These are phyloP conservation scores for Aspergillus mulundensis DNA, from an alignment of 495 filamentous ascomycete genomes.

Conservation along the genomic window DNA sequence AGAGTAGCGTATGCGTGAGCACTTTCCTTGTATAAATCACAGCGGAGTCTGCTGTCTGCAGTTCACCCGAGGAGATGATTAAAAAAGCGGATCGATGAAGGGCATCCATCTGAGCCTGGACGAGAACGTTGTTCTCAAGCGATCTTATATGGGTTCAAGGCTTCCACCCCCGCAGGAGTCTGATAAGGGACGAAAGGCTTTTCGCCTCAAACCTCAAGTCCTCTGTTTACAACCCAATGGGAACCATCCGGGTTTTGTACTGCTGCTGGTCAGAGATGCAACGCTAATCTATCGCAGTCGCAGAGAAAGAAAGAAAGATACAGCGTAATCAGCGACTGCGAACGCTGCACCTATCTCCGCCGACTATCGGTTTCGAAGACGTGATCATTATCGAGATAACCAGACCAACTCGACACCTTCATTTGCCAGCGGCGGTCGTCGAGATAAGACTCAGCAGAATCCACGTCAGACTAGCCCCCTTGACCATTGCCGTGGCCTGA, in stretches of 20 bases:
- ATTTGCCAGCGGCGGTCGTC: slow-evolving; percentile 6
- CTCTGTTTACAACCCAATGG: slow-evolving; percentile 5
- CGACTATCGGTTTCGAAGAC: slow-evolving; percentile 12
- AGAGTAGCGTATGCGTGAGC: slow-evolving; percentile 10
- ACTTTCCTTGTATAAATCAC: slow-evolving; percentile 3
- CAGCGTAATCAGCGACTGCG: neutral
- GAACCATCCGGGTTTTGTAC: slow-evolving; percentile 14
- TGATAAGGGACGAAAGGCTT: slow-evolving; percentile 6
- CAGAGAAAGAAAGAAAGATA: neutral
- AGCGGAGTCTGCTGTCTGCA: slow-evolving; percentile 6
- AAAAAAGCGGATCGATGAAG: neutral
- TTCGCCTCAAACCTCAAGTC: neutral
- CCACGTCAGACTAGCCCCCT: slow-evolving; percentile 2
- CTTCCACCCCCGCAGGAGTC: neutral
- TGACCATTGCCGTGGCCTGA: neutral
- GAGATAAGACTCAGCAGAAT: slow-evolving; percentile 11
- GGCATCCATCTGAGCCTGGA: neutral
- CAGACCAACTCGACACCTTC: slow-evolving; percentile 1
- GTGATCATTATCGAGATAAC: slow-evolving; percentile 17
- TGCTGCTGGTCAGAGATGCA: slow-evolving; percentile 1
- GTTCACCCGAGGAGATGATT: slow-evolving; percentile 5
- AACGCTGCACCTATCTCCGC: neutral
- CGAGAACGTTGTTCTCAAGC: neutral
- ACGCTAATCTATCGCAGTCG: neutral
- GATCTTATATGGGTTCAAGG: slow-evolving; percentile 3